Percentiles rank a stretch among this genome's conserved stretches.
Evolutionary conservation across 179 eudicot species (phyloP).

Genomic region (Nepenthes alata): DNA sequence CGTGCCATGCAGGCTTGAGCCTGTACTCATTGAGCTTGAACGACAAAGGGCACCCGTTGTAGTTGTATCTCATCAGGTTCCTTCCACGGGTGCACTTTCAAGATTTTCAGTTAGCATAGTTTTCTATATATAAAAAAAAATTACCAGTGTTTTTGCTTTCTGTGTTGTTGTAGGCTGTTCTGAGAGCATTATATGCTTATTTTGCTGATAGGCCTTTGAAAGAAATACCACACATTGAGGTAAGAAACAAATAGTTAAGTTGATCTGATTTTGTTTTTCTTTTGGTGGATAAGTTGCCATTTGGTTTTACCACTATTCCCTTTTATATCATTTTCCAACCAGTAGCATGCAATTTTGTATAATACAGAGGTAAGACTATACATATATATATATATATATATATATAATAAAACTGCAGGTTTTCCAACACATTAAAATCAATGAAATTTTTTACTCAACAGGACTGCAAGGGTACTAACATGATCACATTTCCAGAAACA

Average conservation of each 20-base stretch:
- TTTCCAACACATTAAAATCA: too few species aligned
- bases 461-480: too few species aligned
- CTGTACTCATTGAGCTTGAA: conserved; percentile 96
- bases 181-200: conserved; percentile 94
- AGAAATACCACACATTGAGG: conserved; percentile 96
- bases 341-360: too few species aligned
- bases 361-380: too few species aligned
- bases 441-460: too few species aligned
- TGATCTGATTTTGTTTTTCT: too few species aligned
- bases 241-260: conserved; percentile 13
- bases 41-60: conserved; percentile 99
- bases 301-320: too few species aligned
- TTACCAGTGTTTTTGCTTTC: neutral
- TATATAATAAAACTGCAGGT: too few species aligned
- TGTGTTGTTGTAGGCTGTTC: conserved; percentile 54
- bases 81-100: neutral
- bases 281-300: too few species aligned
- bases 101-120: neutral
- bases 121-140: neutral
- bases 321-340: too few species aligned
- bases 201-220: conserved; percentile 94
- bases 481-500: too few species aligned
- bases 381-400: too few species aligned
- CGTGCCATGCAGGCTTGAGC: conserved; percentile 59
- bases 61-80: conserved; percentile 90